These are phyloP conservation scores for Sarcodon aspratus DNA, from an alignment of 768 basidiomycete species.

Conservation along the genomic window DNA sequence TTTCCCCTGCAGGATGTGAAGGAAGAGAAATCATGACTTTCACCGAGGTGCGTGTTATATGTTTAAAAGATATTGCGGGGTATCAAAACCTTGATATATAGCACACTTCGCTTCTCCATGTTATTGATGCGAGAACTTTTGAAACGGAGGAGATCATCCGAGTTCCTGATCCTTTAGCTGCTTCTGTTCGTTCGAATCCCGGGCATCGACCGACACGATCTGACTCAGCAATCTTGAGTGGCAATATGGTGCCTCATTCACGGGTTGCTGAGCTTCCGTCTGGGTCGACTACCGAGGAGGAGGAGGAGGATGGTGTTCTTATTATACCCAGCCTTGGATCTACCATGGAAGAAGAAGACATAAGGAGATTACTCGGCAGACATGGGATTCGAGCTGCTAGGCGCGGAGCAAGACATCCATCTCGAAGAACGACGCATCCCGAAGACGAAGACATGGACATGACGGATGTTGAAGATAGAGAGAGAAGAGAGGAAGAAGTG, in stretches of 20 bases:
- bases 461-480: constrained; percentile 14
- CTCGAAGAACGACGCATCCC: constrained; percentile 6
- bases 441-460: constrained; percentile 10
- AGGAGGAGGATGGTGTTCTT: constrained; percentile 38
- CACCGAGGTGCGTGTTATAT: constrained; percentile 55
- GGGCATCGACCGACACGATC: neutral
- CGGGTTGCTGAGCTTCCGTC: constrained; percentile 4
- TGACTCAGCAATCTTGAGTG: neutral
- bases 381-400: constrained; percentile 28
- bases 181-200: constrained; percentile 6
- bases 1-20: constrained; percentile 46
- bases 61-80: neutral
- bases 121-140: constrained; percentile 82
- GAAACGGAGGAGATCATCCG: constrained; percentile 61
- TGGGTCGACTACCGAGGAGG: constrained; percentile 12
- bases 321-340: constrained; percentile 47
- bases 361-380: constrained; percentile 40
- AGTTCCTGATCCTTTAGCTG: constrained; percentile 28
- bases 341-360: constrained; percentile 40
- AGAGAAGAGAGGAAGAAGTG: constrained; percentile 31
- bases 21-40: constrained; percentile 77
- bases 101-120: constrained; percentile 76
- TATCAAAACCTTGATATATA: constrained; percentile 16
- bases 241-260: constrained; percentile 5
- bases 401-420: neutral